Evolutionary conservation across 108 stramenopile species (phyloP), one percentile per base, ranked within the genome.

Genomic region (Cylindrotheca closterium): DNA sequence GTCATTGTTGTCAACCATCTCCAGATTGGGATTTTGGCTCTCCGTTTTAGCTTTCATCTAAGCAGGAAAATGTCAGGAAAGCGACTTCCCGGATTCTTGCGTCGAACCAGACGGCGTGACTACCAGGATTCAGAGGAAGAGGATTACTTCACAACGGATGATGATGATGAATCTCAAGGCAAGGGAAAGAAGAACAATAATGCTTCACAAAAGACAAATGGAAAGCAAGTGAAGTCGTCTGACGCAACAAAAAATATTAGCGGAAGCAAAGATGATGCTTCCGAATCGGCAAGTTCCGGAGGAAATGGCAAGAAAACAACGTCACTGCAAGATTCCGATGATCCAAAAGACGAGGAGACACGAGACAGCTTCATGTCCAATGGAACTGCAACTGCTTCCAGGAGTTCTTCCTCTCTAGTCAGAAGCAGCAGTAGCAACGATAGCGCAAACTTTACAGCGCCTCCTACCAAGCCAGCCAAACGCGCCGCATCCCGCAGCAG

Each of bases 81-180:
- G 22, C 65, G 73, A 30, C 81, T 93, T 33, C 92, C 92, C 33
- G 88, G 92, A 33, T 93, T 93, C 59, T 67, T 93, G 28, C 81
- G 92, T 17, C 78, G 92, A 42, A 86, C 79, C 47, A 55, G 85
- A 12, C 76, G 88, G 46, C 64, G 51, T 46, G 60, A 87, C 49
- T 77, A 79, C 51, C n/a, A n/a, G n/a, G 80, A 84, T 22, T 62
- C 70, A 23, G 67, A 73, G 23, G 71, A 55, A 17, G 68, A 66
- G 8, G 60, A 59, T 46, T 23, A 53, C 26, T 17, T 7, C 42
- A 7, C 15, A 18, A 30, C 5, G 21, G 37, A 50, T 7, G 70
- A 71, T 19, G 77, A 67, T 0, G 60, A 58, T 21, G 70, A 26
- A 26, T 33, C 28, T 32, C 30, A 57, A 19, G 63, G 59, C 47